Percentiles rank a stretch among this genome's conserved stretches.
phyloP scores from a whole-genome alignment of 768 basidiomycete species.

The Rhizopogon sp. region DNA sequence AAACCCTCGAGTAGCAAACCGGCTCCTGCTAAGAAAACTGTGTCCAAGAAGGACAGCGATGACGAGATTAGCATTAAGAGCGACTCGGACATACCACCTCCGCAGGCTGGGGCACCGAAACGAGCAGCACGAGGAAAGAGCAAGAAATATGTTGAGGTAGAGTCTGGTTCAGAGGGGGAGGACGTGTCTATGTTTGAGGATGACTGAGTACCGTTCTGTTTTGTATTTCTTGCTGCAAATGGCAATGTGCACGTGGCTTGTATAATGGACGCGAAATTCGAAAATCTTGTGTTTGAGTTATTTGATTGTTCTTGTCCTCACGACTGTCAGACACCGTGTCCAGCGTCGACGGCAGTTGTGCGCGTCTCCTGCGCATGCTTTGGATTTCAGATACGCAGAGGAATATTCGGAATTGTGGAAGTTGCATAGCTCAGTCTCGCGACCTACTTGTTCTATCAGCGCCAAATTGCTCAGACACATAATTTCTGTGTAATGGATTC shows the following conservation, averaged over 20 bases:
- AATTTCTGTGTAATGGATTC: conserved; percentile 21
- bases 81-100: conserved; percentile 32
- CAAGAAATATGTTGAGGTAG: conserved; percentile 63
- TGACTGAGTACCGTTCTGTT: conserved; percentile 22
- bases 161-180: conserved; percentile 41
- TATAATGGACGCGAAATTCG: neutral
- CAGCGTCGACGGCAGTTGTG: neutral
- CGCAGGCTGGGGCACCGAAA: conserved; percentile 36
- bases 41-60: conserved; percentile 36
- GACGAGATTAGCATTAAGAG: conserved; percentile 44
- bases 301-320: neutral
- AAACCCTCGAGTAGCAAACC: conserved; percentile 59
- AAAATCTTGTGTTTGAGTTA: neutral
- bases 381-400: neutral
- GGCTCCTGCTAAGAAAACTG: conserved; percentile 49
- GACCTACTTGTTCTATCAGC: neutral
- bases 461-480: conserved; percentile 3
- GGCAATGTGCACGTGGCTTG: neutral
- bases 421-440: conserved; percentile 2
- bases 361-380: neutral
- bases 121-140: conserved; percentile 44
- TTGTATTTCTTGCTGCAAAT: neutral
- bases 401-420: neutral
- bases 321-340: neutral
- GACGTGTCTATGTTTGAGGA: conserved; percentile 45